Evolutionary conservation across 192 early-diverging fungal species (phyloP).

Genomic region (Coemansia interrupta): DNA sequence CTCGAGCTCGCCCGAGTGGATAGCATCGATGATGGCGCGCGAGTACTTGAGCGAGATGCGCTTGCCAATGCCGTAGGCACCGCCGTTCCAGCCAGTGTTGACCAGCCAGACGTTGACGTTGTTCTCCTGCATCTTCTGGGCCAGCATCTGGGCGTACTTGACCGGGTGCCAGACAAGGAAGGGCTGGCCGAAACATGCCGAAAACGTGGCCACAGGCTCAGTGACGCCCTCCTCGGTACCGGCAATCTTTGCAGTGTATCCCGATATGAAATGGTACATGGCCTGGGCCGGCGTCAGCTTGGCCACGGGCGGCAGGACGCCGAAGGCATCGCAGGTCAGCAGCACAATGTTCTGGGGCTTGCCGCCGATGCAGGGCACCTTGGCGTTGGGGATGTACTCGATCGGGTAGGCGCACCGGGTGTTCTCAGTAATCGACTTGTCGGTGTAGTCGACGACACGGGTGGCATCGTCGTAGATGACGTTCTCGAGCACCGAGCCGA

Average conservation of each 20-base stretch:
- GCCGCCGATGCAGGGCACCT: conserved; percentile 81
- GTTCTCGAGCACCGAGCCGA: conserved; percentile 91
- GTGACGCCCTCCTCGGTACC: conserved; percentile 90
- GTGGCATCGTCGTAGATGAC: conserved; percentile 78
- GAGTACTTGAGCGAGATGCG: conserved; percentile 95
- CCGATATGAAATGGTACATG: conserved; percentile 94
- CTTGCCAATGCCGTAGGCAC: conserved; percentile 83
- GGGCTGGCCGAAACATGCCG: conserved; percentile 86
- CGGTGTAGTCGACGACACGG: conserved; percentile 76
- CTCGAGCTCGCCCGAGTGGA: conserved; percentile 89
- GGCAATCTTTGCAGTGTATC: conserved; percentile 94
- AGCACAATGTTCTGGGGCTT: conserved; percentile 93
- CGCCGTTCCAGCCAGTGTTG: conserved; percentile 98
- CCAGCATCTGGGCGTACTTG: conserved; percentile 92
- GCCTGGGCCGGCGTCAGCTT: conserved; percentile 78
- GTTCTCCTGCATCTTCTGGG: conserved; percentile 88
- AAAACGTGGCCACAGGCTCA: conserved; percentile 86
- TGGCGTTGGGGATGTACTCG: conserved; percentile 86
- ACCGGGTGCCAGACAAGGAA: conserved; percentile 92
- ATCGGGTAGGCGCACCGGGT: conserved; percentile 93
- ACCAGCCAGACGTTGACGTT: conserved; percentile 87
- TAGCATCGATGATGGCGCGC: conserved; percentile 95
- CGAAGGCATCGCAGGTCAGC: conserved; percentile 92
- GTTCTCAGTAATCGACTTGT: conserved; percentile 82
- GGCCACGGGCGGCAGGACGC: conserved; percentile 84